Percentiles rank a stretch among this genome's conserved stretches.
These are phyloP conservation scores for Euptelea pleiosperma DNA, from an alignment of 164 flowering plant species.

Conservation along the genomic window DNA sequence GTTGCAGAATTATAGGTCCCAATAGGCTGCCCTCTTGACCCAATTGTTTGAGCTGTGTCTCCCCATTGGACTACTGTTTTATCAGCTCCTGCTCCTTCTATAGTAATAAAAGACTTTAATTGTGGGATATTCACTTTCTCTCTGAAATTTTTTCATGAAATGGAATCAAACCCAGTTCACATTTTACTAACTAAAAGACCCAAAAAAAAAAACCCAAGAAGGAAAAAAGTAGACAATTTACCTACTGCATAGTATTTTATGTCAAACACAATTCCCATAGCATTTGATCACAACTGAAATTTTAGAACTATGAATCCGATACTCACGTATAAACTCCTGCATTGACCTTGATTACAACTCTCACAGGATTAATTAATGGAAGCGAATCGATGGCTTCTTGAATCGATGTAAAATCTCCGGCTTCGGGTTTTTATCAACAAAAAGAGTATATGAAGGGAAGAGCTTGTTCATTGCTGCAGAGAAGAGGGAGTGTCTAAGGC, in stretches of 20 bases:
- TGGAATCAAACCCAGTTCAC: slow-evolving; percentile 6
- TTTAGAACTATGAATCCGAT: background rate
- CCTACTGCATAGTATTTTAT: too few species aligned
- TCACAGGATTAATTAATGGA: slow-evolving; percentile 70
- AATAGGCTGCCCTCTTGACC: slow-evolving; percentile 64
- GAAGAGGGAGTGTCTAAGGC: slow-evolving; percentile 68
- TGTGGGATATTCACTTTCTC: slow-evolving; percentile 85
- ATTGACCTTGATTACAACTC: slow-evolving; percentile 85
- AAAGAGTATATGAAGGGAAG: slow-evolving; percentile 74
- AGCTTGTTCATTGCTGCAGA: slow-evolving; percentile 71
- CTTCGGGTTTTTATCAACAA: slow-evolving; percentile 55
- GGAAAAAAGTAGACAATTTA: too few species aligned
- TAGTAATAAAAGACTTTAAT: slow-evolving; percentile 72
- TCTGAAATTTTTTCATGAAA: slow-evolving; percentile 38
- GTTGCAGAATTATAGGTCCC: slow-evolving; percentile 91
- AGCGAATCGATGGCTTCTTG: slow-evolving; percentile 93
- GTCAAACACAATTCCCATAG: background rate
- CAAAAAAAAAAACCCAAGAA: background rate
- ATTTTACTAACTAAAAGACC: background rate
- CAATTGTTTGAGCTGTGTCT: slow-evolving; percentile 80
- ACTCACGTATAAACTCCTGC: slow-evolving; percentile 92
- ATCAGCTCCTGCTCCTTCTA: slow-evolving; percentile 96
- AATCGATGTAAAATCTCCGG: slow-evolving; percentile 79
- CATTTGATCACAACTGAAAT: slow-evolving; percentile 11
- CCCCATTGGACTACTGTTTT: slow-evolving; percentile 90